Base-by-base conservation (phyloP, 345 rosid genomes). In the Firmiana major region DNA sequence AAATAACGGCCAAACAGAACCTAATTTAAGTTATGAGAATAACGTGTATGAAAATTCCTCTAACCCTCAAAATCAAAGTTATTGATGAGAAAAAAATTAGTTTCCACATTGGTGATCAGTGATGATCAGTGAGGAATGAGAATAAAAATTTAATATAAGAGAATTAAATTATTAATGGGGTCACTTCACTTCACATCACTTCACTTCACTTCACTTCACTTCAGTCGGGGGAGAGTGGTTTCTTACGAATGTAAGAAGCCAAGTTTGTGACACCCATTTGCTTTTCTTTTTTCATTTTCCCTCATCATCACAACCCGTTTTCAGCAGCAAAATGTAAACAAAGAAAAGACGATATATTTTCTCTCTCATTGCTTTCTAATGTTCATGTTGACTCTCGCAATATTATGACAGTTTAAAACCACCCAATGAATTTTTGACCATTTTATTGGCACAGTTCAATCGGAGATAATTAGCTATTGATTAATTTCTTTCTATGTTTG, bases 231-330 rank as follows among this genome's bases (percentile, higher is more conserved):
- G 75, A 53, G 31, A 71, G 75, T 71, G 75, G 19, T 53, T 34
- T 71, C 75, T 71, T 71, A 71, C 75, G 75, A 71, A 0, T 19
- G 75, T 71, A 71, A 71, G 75, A 71, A 71, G 75, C 31, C 63
- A 53, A 71, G 46, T 58, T 71, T 53, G 75, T 34, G 75, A 71
- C 75, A 53, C 63, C 75, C 74, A 51, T 51, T 71, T 71, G 59
- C 26, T 15, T 2, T 19, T 51, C 9, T 0, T 49, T 49, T 7
- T 40, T 13, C 34, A 31, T 49, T 49, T 38, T 38, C 6, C 31
- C 17, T 48, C 10, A 4, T 31, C 34, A 16, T 24, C 17, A 0
- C 9, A 31, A 2, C 1, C 15, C 40, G 10, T 26, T 49, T 9
- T 48, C 49, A 9, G 74, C 57, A 70, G 45, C 16, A 5, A 71